phyloP scores from a whole-genome alignment of 257 asterid genomes.

The Verbena officinalis region DNA sequence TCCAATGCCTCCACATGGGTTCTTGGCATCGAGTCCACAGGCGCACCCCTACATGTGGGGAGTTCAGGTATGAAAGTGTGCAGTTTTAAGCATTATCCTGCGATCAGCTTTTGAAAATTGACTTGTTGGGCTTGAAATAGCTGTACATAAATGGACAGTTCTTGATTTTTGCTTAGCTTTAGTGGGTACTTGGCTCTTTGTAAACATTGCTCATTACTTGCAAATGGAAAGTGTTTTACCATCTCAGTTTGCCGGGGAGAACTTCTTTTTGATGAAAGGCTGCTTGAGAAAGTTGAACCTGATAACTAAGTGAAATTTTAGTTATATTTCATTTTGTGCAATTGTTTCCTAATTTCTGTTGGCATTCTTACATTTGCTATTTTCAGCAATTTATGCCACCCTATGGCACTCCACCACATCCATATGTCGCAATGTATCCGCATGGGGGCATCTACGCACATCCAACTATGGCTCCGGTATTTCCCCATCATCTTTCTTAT shows the following conservation, averaged over 20 bases:
- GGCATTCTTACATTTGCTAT: slow-evolving; percentile 9
- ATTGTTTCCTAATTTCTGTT: neutral
- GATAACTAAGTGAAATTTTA: no score
- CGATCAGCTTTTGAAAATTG: slow-evolving; percentile 7
- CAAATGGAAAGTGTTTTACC: neutral
- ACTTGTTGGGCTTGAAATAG: neutral
- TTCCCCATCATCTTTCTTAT: slow-evolving; percentile 15
- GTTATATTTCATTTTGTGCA: neutral
- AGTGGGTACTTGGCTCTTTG: neutral
- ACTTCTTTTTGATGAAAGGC: slow-evolving; percentile 7
- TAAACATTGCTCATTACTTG: slow-evolving; percentile 12
- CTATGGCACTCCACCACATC: slow-evolving; percentile 95
- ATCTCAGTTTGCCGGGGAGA: slow-evolving; percentile 1
- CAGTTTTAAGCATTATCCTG: slow-evolving; percentile 5
- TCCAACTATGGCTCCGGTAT: slow-evolving; percentile 94
- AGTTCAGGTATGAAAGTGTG: slow-evolving; percentile 59
- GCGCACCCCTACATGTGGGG: slow-evolving; percentile 99
- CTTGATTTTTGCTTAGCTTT: slow-evolving; percentile 11
- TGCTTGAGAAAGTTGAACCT: slow-evolving; percentile 9
- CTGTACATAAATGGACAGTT: slow-evolving; percentile 3
- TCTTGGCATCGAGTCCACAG: slow-evolving; percentile 83
- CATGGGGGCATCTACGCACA: slow-evolving; percentile 92
- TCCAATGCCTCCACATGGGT: slow-evolving; percentile 90
- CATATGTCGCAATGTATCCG: slow-evolving; percentile 97
- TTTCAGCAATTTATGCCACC: slow-evolving; percentile 71